Conservation (phyloP, 1,284 basidiomycete genomes). For the Volvariella volvacea region DNA sequence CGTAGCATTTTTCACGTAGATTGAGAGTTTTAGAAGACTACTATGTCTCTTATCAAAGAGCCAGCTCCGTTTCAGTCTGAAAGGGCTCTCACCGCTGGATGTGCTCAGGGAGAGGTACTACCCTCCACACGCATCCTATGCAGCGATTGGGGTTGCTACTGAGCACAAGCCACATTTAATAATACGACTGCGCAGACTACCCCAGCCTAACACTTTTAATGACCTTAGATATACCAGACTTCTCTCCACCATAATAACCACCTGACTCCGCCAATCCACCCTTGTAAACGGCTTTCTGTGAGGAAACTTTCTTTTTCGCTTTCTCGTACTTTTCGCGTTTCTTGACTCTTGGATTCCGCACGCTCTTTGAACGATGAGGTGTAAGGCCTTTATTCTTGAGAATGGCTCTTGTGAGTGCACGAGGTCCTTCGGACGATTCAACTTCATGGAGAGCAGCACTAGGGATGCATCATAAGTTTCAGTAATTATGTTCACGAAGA, state of each 20-base stretch:
- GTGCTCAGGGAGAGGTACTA: too few relatives aligned
- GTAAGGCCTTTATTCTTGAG: slow-evolving; percentile 91
- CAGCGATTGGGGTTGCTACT: too few relatives aligned
- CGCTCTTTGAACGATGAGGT: slow-evolving; percentile 76
- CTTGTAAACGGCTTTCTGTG: slow-evolving; percentile 85
- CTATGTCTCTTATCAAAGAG: too few relatives aligned
- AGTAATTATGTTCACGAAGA: not conserved
- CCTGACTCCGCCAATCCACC: slow-evolving; percentile 64
- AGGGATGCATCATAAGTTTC: slow-evolving; percentile 3
- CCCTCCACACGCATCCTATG: too few relatives aligned
- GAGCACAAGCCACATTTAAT: too few relatives aligned
- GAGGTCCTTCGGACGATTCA: slow-evolving; percentile 55
- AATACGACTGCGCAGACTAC: too few relatives aligned
- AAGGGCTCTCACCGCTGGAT: too few relatives aligned
- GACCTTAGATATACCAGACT: slow-evolving; percentile 80
- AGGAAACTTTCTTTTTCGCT: slow-evolving; percentile 86
- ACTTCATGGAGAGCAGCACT: slow-evolving; percentile 50
- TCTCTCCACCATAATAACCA: slow-evolving; percentile 63
- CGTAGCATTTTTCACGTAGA: too few relatives aligned
- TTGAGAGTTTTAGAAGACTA: too few relatives aligned
- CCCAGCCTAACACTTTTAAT: slow-evolving; percentile 74
- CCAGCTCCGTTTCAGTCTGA: too few relatives aligned
- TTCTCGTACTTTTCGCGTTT: slow-evolving; percentile 89
- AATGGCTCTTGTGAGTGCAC: slow-evolving; percentile 83
- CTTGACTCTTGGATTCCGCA: slow-evolving; percentile 94